These are phyloP conservation scores for Hypoxylon intermedium DNA, from an alignment of 495 filamentous ascomycete species.

Conservation along the genomic window DNA sequence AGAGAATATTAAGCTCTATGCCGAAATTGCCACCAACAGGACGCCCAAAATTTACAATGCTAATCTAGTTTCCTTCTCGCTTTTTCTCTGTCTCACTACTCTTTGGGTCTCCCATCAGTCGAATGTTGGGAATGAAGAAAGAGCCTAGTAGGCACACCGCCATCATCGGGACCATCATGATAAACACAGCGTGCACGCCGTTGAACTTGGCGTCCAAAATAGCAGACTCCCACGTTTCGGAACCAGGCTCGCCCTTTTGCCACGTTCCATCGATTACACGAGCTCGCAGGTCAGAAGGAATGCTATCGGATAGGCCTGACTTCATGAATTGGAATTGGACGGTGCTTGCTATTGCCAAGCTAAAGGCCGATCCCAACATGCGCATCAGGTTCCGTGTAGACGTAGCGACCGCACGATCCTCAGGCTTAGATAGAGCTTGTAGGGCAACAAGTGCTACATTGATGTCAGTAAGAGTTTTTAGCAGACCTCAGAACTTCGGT, in stretches of 20 bases:
- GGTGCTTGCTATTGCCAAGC: not conserved
- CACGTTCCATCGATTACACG: conserved; percentile 1
- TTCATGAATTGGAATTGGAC: conserved; percentile 1
- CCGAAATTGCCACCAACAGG: no score
- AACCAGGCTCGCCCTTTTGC: not conserved
- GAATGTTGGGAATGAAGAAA: not conserved
- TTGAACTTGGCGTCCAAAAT: not conserved
- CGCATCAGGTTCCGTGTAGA: conserved; percentile 70
- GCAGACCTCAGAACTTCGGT: not conserved
- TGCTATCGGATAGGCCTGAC: not conserved
- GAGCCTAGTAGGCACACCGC: not conserved
- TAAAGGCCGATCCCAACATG: conserved; percentile 42
- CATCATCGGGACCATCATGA: conserved; percentile 8
- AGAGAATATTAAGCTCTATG: no score
- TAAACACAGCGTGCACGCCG: not conserved
- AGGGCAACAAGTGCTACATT: conserved; percentile 60
- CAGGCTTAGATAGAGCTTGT: conserved; percentile 65
- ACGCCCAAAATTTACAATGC: not conserved
- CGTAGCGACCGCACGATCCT: conserved; percentile 67
- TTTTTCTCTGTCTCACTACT: not conserved
- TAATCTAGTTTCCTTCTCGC: not conserved
- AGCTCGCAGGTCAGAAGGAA: not conserved
- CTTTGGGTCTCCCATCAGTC: not conserved
- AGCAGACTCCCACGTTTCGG: not conserved
- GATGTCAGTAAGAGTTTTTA: not conserved